Evolutionary conservation across 495 filamentous ascomycete species (phyloP), one percentile per base, ranked within the genome.

Genomic region (Rusavskia elegans): DNA sequence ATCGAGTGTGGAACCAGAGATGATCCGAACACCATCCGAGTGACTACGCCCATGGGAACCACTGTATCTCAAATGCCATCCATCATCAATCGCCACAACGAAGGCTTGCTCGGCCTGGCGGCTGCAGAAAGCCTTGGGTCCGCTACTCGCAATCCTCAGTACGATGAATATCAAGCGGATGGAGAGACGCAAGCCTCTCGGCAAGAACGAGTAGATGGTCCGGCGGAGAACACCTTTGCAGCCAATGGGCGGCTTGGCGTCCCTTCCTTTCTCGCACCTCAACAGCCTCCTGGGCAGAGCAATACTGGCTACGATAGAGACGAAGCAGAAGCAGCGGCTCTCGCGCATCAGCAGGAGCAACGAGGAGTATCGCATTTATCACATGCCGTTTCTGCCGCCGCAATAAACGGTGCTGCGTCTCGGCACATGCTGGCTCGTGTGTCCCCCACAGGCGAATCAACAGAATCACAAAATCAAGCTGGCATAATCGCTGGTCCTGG

Each of bases 1-100:
- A 99, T 99, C 53, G 93, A 99, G 61, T 99, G 93, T 59, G 89
- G 89, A 10, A 81, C 86, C 5, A 81, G 84, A 39, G 87, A 90
- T 52, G 89, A 96, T 59, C 89, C 89, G 9, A 90, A 96, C 62
- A 84, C 85, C 3, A 99, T 99, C 58, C 80, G 93, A 37, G 93
- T 99, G 41, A 99, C 93, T 0, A 99, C 93, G 0, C 93, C 93
- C 0, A 93, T 89, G 63, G 93, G 92, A 8, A 83, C 82, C 14
- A 85, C 57, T 29, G 55, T 59, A 16, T 59, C 57, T 9, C 59
- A 62, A 48, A 62, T 62, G 59, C 59, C 59, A 29, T 45, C 57
- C 13, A 52, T 51, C 16, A 57, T 54, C 35, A 59, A 55, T 36
- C 52, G 59, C 13, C 37, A 53, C 36, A 49, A 49, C 19, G 48